A percentile compares a stretch with the other conserved stretches of the same genome.
Conservation (phyloP, 2,329 filamentous ascomycete genomes). For the Trichoderma breve region DNA sequence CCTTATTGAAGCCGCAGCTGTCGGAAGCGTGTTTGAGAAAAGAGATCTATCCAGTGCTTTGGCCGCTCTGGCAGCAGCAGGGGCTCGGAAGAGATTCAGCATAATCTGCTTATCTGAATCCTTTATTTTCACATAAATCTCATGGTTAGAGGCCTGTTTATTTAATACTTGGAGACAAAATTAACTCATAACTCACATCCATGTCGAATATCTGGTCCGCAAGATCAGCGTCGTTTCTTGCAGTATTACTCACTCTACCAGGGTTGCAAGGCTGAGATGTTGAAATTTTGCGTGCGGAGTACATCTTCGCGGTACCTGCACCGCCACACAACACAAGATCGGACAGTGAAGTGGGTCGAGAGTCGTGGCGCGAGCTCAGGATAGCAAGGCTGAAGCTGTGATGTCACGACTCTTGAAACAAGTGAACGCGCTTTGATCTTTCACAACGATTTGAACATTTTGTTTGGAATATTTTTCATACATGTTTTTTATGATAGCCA, state of each 20-base stretch:
- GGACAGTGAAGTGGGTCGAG: not conserved
- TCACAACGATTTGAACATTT: not conserved
- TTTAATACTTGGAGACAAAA: too few relatives aligned
- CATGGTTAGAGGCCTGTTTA: not conserved
- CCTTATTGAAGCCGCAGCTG: slow-evolving; percentile 74
- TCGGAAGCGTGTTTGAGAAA: slow-evolving; percentile 72
- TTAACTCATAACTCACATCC: slow-evolving; percentile 32
- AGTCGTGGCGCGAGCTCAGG: slow-evolving; percentile 15
- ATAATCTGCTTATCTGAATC: slow-evolving; percentile 39
- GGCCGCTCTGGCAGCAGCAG: slow-evolving; percentile 71
- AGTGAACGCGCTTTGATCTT: not conserved
- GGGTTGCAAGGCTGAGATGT: slow-evolving; percentile 31
- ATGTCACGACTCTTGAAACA: slow-evolving; percentile 24
- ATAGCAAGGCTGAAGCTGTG: slow-evolving; percentile 20
- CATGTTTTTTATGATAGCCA: not conserved
- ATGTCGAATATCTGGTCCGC: slow-evolving; percentile 28
- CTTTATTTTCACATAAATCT: slow-evolving; percentile 19
- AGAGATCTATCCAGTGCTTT: slow-evolving; percentile 78
- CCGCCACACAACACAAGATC: slow-evolving; percentile 26
- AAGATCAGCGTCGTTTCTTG: slow-evolving; percentile 24
- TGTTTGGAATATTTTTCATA: not conserved
- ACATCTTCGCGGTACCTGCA: slow-evolving; percentile 26
- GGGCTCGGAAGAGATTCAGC: slow-evolving; percentile 70
- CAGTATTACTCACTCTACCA: slow-evolving; percentile 19
- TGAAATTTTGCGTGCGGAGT: slow-evolving; percentile 30